Percentiles rank a stretch among this genome's conserved stretches.
Evolutionary conservation across 2,329 filamentous ascomycete genomes (phyloP).

Genomic region (Cladosporium sp.): DNA sequence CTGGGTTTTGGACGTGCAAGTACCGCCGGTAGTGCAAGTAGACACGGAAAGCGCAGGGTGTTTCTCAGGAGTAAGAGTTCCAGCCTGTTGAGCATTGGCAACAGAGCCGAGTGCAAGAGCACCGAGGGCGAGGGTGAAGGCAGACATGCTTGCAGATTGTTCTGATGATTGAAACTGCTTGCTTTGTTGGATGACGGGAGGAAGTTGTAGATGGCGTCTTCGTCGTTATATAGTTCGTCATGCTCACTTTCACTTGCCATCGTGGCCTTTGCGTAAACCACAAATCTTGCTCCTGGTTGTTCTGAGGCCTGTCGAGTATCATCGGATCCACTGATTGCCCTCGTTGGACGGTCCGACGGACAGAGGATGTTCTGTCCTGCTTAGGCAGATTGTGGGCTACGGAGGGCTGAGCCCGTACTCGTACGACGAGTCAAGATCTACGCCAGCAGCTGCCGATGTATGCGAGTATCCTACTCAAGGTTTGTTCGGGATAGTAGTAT

Average conservation of each 20-base stretch:
- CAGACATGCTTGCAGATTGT: constrained; percentile 40
- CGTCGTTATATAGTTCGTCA: neutral
- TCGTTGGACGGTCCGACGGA: constrained; percentile 19
- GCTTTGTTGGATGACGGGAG: constrained; percentile 3
- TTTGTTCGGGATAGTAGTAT: neutral
- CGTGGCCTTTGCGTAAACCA: neutral
- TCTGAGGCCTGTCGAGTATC: neutral
- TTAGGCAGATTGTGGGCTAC: constrained; percentile 6
- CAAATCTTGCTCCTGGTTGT: neutral
- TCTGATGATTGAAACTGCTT: neutral
- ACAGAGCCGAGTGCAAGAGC: constrained; percentile 45
- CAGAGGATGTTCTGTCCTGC: constrained; percentile 1
- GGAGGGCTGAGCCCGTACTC: constrained; percentile 10
- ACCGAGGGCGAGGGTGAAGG: constrained; percentile 41
- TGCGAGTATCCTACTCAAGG: constrained; percentile 3
- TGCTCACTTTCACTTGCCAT: neutral
- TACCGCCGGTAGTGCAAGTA: constrained; percentile 41
- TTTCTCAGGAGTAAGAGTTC: constrained; percentile 43
- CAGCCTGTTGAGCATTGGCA: constrained; percentile 46
- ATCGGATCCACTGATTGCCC: neutral
- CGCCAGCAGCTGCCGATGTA: neutral
- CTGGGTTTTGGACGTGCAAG: constrained; percentile 40
- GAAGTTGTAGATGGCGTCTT: neutral
- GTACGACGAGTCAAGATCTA: neutral
- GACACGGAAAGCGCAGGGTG: constrained; percentile 42